Conservation (phyloP, 768 basidiomycete genomes). For the Lepiota venenata region DNA sequence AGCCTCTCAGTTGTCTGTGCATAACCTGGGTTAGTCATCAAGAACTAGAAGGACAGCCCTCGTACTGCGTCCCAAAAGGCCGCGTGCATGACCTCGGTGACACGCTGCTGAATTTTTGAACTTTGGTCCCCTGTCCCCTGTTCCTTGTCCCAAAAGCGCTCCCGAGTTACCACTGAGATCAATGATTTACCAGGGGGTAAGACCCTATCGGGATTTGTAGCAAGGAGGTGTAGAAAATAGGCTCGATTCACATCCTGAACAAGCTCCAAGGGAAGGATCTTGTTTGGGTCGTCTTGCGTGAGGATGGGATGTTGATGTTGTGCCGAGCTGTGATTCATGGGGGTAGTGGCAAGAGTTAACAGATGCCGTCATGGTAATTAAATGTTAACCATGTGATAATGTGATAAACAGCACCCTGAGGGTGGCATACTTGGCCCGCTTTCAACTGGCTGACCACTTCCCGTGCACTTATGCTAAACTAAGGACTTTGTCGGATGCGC, state of each 20-base stretch:
- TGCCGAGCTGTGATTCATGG: background rate
- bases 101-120: slow-evolving; percentile 23
- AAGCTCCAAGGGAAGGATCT: slow-evolving; percentile 50
- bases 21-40: background rate
- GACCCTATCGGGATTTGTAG: slow-evolving; percentile 54
- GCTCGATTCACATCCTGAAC: slow-evolving; percentile 53
- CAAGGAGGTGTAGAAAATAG: slow-evolving; percentile 66
- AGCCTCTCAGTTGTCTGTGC: slow-evolving; percentile 52
- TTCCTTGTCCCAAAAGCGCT: slow-evolving; percentile 32
- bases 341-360: background rate
- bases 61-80: slow-evolving; percentile 78
- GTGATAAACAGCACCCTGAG: too few relatives aligned
- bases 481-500: too few relatives aligned
- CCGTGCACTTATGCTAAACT: too few relatives aligned
- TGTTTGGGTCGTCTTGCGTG: slow-evolving; percentile 11
- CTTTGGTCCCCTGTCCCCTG: slow-evolving; percentile 15
- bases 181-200: slow-evolving; percentile 74
- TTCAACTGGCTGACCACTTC: too few relatives aligned
- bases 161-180: slow-evolving; percentile 43
- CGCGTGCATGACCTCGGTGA: slow-evolving; percentile 52
- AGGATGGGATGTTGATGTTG: slow-evolving; percentile 8
- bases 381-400: too few relatives aligned
- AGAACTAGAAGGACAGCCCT: slow-evolving; percentile 7
- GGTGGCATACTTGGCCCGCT: too few relatives aligned
- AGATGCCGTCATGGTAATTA: background rate